phyloP scores from a whole-genome alignment of 164 flowering plant species.

The Houttuynia cordata region DNA sequence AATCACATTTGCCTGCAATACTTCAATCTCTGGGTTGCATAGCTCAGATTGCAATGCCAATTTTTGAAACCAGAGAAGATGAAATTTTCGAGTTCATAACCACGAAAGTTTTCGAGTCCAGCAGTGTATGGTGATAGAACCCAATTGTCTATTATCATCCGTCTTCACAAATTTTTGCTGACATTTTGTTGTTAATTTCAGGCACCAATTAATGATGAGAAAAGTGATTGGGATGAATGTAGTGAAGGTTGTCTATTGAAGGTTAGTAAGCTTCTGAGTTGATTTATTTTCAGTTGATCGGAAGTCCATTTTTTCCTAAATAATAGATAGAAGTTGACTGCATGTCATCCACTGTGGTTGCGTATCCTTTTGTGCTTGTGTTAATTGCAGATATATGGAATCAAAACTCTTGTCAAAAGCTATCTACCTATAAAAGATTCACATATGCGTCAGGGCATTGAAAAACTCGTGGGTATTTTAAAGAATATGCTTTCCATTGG shows the following conservation, averaged over 20 bases:
- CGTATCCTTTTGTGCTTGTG: neutral
- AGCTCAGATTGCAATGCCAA: slow-evolving; percentile 91
- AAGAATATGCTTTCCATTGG: slow-evolving; percentile 61
- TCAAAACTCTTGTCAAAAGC: slow-evolving; percentile 85
- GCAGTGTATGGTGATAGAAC: slow-evolving; percentile 33
- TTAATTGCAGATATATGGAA: slow-evolving; percentile 57
- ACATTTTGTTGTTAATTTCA: slow-evolving; percentile 19
- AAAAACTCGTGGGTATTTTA: slow-evolving; percentile 47
- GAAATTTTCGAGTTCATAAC: slow-evolving; percentile 69
- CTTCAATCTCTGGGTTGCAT: slow-evolving; percentile 94
- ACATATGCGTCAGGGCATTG: slow-evolving; percentile 72
- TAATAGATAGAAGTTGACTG: neutral
- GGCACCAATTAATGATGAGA: slow-evolving; percentile 34
- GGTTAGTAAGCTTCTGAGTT: slow-evolving; percentile 35
- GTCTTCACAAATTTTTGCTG: slow-evolving; percentile 2
- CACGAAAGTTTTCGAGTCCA: slow-evolving; percentile 40
- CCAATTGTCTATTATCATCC: neutral
- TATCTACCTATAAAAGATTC: slow-evolving; percentile 90
- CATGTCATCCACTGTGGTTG: neutral
- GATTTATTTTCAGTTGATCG: slow-evolving; percentile 1
- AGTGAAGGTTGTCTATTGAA: slow-evolving; percentile 80
- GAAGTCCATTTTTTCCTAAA: neutral
- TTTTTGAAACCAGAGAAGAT: slow-evolving; percentile 91
- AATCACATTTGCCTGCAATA: slow-evolving; percentile 74
- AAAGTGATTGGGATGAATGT: slow-evolving; percentile 58